These are phyloP conservation scores for Rubroboletus satanas DNA, from an alignment of 768 basidiomycete species.

Conservation along the genomic window DNA sequence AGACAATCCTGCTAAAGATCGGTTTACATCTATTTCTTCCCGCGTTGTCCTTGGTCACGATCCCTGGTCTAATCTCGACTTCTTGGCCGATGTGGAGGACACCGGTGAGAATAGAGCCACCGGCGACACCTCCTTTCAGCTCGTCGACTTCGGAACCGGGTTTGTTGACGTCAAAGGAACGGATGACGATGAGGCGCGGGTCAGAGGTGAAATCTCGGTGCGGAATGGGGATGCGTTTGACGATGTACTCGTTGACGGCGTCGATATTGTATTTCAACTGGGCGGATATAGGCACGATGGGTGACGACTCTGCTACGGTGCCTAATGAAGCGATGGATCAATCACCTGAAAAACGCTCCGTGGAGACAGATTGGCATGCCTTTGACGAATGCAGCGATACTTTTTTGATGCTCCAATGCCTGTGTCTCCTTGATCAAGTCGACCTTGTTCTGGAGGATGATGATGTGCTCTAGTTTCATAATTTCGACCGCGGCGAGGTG, in stretches of 20 bases:
- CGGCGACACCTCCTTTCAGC: conserved; percentile 96
- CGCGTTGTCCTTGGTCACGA: conserved; percentile 90
- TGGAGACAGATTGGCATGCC: conserved; percentile 41
- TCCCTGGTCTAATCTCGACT: conserved; percentile 95
- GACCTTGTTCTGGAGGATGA: conserved; percentile 98
- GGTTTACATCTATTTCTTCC: conserved; percentile 91
- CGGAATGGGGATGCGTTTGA: conserved; percentile 93
- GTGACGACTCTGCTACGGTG: conserved; percentile 94
- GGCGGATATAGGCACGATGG: conserved; percentile 98
- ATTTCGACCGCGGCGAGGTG: conserved; percentile 99
- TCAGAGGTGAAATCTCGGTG: conserved; percentile 88
- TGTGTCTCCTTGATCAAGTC: conserved; percentile 95
- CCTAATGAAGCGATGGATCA: conserved; percentile 43
- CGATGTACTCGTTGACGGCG: conserved; percentile 98
- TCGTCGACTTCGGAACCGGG: conserved; percentile 97
- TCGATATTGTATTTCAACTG: conserved; percentile 99
- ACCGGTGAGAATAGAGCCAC: conserved; percentile 92
- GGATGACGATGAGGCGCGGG: conserved; percentile 95
- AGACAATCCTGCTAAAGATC: conserved; percentile 87
- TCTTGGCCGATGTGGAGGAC: conserved; percentile 87
- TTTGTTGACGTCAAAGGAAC: conserved; percentile 99
- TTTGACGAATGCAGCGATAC: conserved; percentile 93
- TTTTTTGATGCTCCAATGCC: conserved; percentile 94
- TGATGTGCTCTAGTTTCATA: conserved; percentile 97
- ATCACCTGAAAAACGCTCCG: background rate